phyloP scores from a whole-genome alignment of 495 filamentous ascomycete genomes.

The Jackrogersella minutella region DNA sequence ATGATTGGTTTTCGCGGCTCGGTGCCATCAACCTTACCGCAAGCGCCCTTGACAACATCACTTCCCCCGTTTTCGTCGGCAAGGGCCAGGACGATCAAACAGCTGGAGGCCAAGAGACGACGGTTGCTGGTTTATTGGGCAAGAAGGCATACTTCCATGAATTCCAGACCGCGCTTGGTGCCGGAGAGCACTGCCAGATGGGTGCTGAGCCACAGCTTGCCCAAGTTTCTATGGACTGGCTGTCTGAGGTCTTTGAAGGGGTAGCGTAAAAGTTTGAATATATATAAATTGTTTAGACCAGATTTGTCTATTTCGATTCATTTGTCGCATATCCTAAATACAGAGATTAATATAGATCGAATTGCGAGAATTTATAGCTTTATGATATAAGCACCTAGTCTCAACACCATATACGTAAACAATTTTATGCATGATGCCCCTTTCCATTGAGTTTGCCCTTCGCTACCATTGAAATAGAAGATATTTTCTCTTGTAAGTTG shows the following conservation, averaged over 20 bases:
- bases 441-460: no score
- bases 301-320: no score
- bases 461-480: no score
- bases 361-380: no score
- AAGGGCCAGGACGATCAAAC: slow-evolving; percentile 44
- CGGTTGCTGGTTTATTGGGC: slow-evolving; percentile 42
- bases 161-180: slow-evolving; percentile 39
- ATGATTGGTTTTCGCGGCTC: slow-evolving; percentile 40
- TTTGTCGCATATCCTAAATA: no score
- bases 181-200: slow-evolving; percentile 34
- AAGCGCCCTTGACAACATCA: slow-evolving; percentile 39
- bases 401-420: no score
- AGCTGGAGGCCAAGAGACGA: slow-evolving; percentile 44
- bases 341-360: no score
- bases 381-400: no score
- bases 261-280: slow-evolving; percentile 6
- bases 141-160: slow-evolving; percentile 36
- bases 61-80: slow-evolving; percentile 49
- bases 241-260: slow-evolving; percentile 13
- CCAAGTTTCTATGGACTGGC: slow-evolving; percentile 24
- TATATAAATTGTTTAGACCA: no score
- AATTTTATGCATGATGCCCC: no score
- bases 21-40: slow-evolving; percentile 38
- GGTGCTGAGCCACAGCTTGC: slow-evolving; percentile 28
- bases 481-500: no score